These are phyloP conservation scores for Dioscorea cayenensis DNA, from an alignment of 116 monocot species.

Conservation along the genomic window DNA sequence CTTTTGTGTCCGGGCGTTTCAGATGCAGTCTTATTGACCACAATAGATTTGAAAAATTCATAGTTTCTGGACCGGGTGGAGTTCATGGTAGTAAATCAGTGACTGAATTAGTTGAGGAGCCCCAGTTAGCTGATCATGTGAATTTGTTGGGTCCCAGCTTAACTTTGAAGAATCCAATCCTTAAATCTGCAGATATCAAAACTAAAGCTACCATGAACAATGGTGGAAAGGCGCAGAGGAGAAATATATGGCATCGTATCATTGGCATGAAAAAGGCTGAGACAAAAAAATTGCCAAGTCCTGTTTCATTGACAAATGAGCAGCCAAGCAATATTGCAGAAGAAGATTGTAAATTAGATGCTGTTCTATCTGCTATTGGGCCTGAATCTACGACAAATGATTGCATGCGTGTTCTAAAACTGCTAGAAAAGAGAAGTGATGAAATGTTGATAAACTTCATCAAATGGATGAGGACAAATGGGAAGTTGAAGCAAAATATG, in stretches of 20 bases:
- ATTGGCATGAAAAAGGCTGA: slow-evolving; percentile 20
- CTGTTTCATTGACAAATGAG: slow-evolving; percentile 11
- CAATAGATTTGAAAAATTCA: slow-evolving; percentile 9
- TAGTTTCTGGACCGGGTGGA: slow-evolving; percentile 14
- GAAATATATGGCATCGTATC: slow-evolving; percentile 26
- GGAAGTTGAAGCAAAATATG: slow-evolving; percentile 61
- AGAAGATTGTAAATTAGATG: slow-evolving; percentile 12
- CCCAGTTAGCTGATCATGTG: slow-evolving; percentile 4
- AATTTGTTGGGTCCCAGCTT: slow-evolving; percentile 1
- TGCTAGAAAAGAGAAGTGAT: slow-evolving; percentile 47
- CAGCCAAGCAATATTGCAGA: slow-evolving; percentile 8
- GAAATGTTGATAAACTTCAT: slow-evolving; percentile 59
- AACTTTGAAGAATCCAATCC: slow-evolving; percentile 6
- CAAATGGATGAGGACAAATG: slow-evolving; percentile 75
- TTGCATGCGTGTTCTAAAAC: slow-evolving; percentile 61
- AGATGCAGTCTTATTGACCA: background rate
- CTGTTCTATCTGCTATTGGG: slow-evolving; percentile 29
- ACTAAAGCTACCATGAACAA: slow-evolving; percentile 2
- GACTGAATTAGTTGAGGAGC: slow-evolving; percentile 8
- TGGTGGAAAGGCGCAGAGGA: slow-evolving; percentile 9
- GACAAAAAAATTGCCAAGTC: slow-evolving; percentile 6
- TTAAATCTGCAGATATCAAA: slow-evolving; percentile 6
- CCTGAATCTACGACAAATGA: slow-evolving; percentile 34
- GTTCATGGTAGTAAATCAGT: background rate
- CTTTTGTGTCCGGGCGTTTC: background rate